Evolutionary conservation across 2,329 filamentous ascomycete genomes (phyloP).

Genomic region (Tolypocladium sp.): DNA sequence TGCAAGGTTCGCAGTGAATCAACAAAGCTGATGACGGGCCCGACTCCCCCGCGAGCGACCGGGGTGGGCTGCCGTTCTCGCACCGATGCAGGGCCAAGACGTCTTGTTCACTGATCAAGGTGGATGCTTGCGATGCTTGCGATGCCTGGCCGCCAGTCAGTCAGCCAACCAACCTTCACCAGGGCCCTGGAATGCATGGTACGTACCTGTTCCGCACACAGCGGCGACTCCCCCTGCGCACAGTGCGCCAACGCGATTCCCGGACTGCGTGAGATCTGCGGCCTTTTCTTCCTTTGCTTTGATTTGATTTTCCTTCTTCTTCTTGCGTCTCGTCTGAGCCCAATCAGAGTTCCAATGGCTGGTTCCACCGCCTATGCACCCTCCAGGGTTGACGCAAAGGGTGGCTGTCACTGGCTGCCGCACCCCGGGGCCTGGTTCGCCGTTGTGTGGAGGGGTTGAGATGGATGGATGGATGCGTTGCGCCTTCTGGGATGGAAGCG

Average conservation of each 20-base stretch:
- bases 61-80: conserved; percentile 2
- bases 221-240: not conserved
- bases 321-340: not conserved
- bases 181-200: not conserved
- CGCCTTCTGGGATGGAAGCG: not conserved
- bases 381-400: not conserved
- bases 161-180: not conserved
- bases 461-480: not conserved
- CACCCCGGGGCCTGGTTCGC: too few relatives aligned
- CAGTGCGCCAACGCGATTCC: not conserved
- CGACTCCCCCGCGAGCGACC: conserved; percentile 3
- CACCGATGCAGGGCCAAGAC: conserved; percentile 1
- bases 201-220: not conserved
- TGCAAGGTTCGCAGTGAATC: not conserved
- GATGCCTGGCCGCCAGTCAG: not conserved
- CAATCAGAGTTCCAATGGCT: conserved; percentile 1
- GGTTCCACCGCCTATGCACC: not conserved
- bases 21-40: not conserved
- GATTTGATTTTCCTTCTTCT: not conserved
- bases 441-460: too few relatives aligned
- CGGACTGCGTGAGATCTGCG: not conserved
- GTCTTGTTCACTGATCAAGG: not conserved
- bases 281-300: not conserved
- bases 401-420: not conserved
- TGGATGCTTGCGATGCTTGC: not conserved